Percentiles rank a stretch among this genome's conserved stretches.
These are phyloP conservation scores for Neurospora tetraspora DNA, from an alignment of 495 filamentous ascomycete species.

Conservation along the genomic window DNA sequence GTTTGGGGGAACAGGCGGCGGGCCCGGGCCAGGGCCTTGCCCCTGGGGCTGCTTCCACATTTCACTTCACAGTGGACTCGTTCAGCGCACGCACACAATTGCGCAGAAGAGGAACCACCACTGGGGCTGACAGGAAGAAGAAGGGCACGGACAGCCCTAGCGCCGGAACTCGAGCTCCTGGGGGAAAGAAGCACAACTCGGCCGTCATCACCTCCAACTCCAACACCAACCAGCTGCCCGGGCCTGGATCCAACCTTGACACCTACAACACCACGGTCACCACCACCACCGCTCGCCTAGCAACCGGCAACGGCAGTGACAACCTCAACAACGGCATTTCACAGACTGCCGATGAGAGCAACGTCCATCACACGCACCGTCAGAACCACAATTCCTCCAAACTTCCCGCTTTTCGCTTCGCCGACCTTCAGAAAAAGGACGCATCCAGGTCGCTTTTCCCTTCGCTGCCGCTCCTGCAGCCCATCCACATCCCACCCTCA, in stretches of 20 bases:
- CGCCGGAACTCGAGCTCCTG: too few relatives aligned
- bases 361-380: constrained; percentile 29
- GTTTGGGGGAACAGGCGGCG: not conserved
- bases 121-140: not conserved
- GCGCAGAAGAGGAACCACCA: not conserved
- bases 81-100: not conserved
- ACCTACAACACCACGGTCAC: not conserved
- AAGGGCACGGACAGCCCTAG: not conserved
- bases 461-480: constrained; percentile 21
- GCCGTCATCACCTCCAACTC: constrained; percentile 7
- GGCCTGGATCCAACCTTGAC: not conserved
- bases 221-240: constrained; percentile 4
- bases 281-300: not conserved
- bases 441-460: constrained; percentile 9
- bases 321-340: constrained; percentile 19
- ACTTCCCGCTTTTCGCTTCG: constrained; percentile 39
- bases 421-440: constrained; percentile 33
- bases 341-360: not conserved
- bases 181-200: not conserved
- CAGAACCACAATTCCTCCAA: constrained; percentile 41
- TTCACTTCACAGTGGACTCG: not conserved
- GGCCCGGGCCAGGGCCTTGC: not conserved
- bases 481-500: constrained; percentile 25
- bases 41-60: not conserved
- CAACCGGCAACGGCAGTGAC: constrained; percentile 1